Evolutionary conservation across 768 basidiomycete species (phyloP), one percentile per base, ranked within the genome.

Genomic region (Mycena rebaudengoi): DNA sequence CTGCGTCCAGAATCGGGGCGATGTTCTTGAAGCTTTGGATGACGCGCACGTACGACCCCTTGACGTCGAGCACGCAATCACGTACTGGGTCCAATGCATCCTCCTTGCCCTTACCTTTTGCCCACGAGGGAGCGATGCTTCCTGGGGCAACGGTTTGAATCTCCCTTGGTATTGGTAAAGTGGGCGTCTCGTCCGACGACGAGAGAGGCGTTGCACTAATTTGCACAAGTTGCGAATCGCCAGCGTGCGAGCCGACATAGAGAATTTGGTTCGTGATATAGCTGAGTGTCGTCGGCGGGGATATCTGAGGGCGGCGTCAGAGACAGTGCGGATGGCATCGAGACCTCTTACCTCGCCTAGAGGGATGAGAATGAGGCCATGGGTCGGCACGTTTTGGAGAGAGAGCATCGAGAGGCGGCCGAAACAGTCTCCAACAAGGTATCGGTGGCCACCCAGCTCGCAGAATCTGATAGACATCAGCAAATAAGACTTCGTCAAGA

Each of bases 1-100:
- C 80, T 13, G 91, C 92, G 71, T 98, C 96, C 60, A 88, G 71
- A 43, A 96, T 92, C 0, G 95, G 96, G 0, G 91, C 93, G 65
- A 97, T 83, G 68, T 95, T 96, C 62, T 85, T 86, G 74, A 84
- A 92, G 8, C 79, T 82, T 32, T 91, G 85, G 21, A 95, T 65
- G 10, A 91, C 83, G 21, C 83, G 79, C 7, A 96, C 52, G 71
- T 84, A 88, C 14, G 81, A 84, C 3, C 90, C 90, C 30, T 78
- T 76, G 7, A 81, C 82, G 25, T 79, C 77, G 21, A 91, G 75
- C 25, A 92, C 77, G 41, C 73, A 72, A 12, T 88, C 88, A 30
- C 79, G 77, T 20, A 72, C 70, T 48, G 60, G 63, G 25, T 72
- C 71, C 11, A 62, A 65, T 0, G 57, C 64, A 7, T 74, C 70